phyloP scores from a whole-genome alignment of 202 grass and related monocot genomes.

The Eragrostis tef region DNA sequence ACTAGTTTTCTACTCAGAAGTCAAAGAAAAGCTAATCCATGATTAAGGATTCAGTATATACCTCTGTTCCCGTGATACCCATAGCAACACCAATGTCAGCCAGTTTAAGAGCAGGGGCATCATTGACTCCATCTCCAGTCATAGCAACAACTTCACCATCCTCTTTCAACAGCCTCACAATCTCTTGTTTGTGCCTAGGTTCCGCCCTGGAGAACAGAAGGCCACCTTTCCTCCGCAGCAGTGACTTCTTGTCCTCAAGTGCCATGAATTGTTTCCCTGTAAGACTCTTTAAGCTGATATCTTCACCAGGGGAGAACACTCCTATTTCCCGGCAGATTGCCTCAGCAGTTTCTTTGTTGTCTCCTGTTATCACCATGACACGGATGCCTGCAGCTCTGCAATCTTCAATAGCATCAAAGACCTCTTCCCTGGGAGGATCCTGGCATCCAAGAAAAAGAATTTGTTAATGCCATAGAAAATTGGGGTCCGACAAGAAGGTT shows the following conservation, averaged over 20 bases:
- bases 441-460: constrained; percentile 31
- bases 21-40: neutral
- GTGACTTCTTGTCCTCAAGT: constrained; percentile 67
- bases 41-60: constrained; percentile 37
- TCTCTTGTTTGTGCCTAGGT: constrained; percentile 98
- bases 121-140: constrained; percentile 99
- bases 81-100: constrained; percentile 97
- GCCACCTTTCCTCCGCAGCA: constrained; percentile 66
- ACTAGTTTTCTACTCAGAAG: neutral
- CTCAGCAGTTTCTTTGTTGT: constrained; percentile 99
- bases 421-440: constrained; percentile 98
- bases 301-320: constrained; percentile 73
- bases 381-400: constrained; percentile 91
- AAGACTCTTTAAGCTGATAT: constrained; percentile 77
- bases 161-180: constrained; percentile 92
- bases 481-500: no score
- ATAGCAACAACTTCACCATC: constrained; percentile 97
- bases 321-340: constrained; percentile 93
- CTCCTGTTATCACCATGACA: constrained; percentile 98
- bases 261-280: constrained; percentile 90
- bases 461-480: constrained; percentile 1
- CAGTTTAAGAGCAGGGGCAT: constrained; percentile 92
- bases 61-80: constrained; percentile 98
- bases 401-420: constrained; percentile 89
- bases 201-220: constrained; percentile 96